Base-by-base conservation (phyloP, 1,139 yeast species). In the Saccharomyces hybrid region DNA sequence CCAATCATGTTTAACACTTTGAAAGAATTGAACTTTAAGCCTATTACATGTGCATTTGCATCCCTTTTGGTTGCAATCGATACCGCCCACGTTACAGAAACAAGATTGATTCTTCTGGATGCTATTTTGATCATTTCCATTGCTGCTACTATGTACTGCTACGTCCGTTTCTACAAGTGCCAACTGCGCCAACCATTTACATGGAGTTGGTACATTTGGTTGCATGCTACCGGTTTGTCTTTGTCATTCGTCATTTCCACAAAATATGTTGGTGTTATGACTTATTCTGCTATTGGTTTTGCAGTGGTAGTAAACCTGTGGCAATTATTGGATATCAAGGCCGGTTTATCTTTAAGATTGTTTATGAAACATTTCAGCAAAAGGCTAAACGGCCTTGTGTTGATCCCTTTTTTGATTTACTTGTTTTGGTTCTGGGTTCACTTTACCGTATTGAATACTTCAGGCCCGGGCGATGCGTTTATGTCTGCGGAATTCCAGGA, bases 401-500 rank as follows among this genome's bases (percentile, higher is more conserved):
- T 88, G 13, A 72, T 90, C 32, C 99, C 99, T 31, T 88, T 93
- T 68, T 61, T 80, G 46, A 79, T 93, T 63, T 95, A 88, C 70
- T 76, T 95, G 66, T 86, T 83, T 67, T 95, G 99, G 98, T 95
- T 95, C 75, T 89, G 84, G 73, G 79, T 91, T 55, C 99, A 95
- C 72, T 93, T 95, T 71, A 79, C 83, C 44, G 78, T 93, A 48
- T 80, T 95, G 64, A 79, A 73, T 58, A 84, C 81, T 63, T 90
- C 98, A 1, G 99, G 99, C 34, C 95, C 98, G 5, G 99, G 99
- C 57, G 98, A 95, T 71, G 76, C 78, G 5, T 91, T 91, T 71
- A 95, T 95, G 99, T 81, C 95, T 16, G 77, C 93, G 3, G 95
- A 86, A 56, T 95, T 95, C 77, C 98, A 93, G 73, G 96, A 89